A percentile compares a stretch with the other conserved stretches of the same genome.
Evolutionary conservation across 1,284 basidiomycete genomes (phyloP).

Genomic region (Rhodotorula sp.): DNA sequence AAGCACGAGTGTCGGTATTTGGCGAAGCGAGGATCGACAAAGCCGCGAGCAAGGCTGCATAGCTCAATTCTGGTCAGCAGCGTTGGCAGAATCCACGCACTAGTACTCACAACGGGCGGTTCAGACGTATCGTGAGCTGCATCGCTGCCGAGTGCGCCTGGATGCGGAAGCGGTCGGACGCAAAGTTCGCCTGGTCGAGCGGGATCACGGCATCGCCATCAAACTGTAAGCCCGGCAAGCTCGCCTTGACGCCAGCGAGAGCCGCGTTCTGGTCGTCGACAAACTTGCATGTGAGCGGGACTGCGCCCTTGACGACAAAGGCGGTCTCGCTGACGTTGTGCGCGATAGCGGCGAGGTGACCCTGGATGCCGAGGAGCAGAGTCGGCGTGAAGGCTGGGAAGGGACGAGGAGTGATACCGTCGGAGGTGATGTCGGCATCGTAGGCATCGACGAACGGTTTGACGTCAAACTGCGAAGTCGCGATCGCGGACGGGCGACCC

Average conservation of each 20-base stretch:
- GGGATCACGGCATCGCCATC: conserved; percentile 14
- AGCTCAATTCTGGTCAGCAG: not conserved
- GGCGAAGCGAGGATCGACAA: conserved; percentile 20
- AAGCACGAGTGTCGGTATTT: conserved; percentile 5
- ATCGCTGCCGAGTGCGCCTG: conserved; percentile 12
- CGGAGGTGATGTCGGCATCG: conserved; percentile 28
- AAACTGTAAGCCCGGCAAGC: conserved; percentile 14
- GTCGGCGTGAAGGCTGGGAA: conserved; percentile 26
- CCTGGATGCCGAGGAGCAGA: conserved; percentile 17
- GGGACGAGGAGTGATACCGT: conserved; percentile 3
- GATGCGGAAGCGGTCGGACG: conserved; percentile 25
- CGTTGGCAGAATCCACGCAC: too few relatives aligned
- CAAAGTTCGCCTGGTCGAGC: conserved; percentile 12
- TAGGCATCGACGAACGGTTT: conserved; percentile 19
- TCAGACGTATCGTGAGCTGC: conserved; percentile 25
- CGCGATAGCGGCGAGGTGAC: conserved; percentile 15
- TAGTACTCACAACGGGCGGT: conserved; percentile 29
- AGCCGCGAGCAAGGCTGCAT: conserved; percentile 29
- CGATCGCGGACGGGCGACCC: conserved; percentile 15
- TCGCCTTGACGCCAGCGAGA: conserved; percentile 16
- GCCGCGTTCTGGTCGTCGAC: conserved; percentile 28
- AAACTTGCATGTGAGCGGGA: conserved; percentile 4
- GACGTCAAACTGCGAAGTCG: conserved; percentile 27
- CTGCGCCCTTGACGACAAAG: conserved; percentile 21
- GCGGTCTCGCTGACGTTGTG: conserved; percentile 17